Evolutionary conservation across 805 yeast species (phyloP), one percentile per base, ranked within the genome.

Genomic region (Lachancea kluyveri): DNA sequence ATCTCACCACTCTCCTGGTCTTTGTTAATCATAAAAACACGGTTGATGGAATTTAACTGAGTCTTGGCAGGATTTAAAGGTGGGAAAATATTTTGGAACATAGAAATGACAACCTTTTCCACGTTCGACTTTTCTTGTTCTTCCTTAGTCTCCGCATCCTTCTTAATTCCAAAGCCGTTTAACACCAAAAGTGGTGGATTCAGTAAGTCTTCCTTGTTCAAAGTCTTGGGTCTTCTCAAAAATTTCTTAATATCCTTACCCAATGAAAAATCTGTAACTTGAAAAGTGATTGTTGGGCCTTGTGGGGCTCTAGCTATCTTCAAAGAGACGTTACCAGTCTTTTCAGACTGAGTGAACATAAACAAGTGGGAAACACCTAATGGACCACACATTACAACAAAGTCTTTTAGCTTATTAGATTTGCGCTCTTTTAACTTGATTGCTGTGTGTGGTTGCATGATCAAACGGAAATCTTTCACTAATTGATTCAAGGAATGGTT

Each of bases 351-450:
- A 40, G 86, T 79, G 65, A 92, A 88, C 13, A 90, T 66, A 61
- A 92, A 75, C 51, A 92, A 60, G 60, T 90, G 95, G 5, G 90
- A 71, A 14, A 92, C 95, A 17, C 95, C 95, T 26, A 92, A 66
- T 9, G 97, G 97, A 5, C 97, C 97, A 22, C 96, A 84, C 96
- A 92, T 88, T n/a, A 86, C 95, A n/a, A 88, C 73, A 48, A 82
- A 92, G 61, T 90, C 98, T 57, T 82, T 85, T 44, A 92, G 67
- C 52, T 78, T 83, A 59, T 92, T 92, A 23, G 84, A 67, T 54
- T 84, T 85, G 30, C 97, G 69, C 60, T 92, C 98, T 42, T 79
- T 71, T 37, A 92, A 68, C 44, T 77, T 82, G 48, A 86, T 77
- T 8, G 97, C 96, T 3, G 98, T 92, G 51, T 90, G 94, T 9